Percentiles rank a stretch among this genome's conserved stretches.
phyloP scores from a whole-genome alignment of 192 early-diverging fungal species.

The Entophlyctis helioformis region DNA sequence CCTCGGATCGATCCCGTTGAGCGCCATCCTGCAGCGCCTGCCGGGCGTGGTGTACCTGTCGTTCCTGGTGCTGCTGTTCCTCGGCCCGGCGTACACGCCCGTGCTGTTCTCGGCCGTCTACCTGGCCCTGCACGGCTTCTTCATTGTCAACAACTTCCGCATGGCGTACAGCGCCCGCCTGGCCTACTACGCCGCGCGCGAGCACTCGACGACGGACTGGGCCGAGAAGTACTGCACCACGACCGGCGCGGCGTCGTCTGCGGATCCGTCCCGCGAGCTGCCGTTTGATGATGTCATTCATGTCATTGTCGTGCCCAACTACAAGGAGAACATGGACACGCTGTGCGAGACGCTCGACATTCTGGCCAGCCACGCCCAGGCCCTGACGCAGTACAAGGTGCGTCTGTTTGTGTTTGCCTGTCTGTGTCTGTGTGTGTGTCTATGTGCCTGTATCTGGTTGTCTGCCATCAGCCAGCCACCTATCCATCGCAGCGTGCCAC shows the following conservation, averaged over 20 bases:
- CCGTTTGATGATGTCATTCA: slow-evolving; percentile 28
- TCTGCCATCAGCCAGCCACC: too few species aligned
- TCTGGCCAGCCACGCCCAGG: slow-evolving; percentile 31
- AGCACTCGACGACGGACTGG: slow-evolving; percentile 18
- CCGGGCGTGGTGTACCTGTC: slow-evolving; percentile 16
- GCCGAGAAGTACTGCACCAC: slow-evolving; percentile 8
- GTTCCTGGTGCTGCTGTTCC: slow-evolving; percentile 7
- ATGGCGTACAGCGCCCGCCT: slow-evolving; percentile 10
- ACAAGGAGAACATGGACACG: slow-evolving; percentile 49
- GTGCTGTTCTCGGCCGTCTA: slow-evolving; percentile 11
- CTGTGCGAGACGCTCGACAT: slow-evolving; percentile 51
- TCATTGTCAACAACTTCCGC: slow-evolving; percentile 7
- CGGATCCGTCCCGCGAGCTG: slow-evolving; percentile 4
- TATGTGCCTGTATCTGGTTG: neutral
- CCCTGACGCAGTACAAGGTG: slow-evolving; percentile 34
- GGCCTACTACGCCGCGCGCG: slow-evolving; percentile 2
- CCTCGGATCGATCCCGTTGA: too few species aligned
- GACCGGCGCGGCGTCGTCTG: neutral
- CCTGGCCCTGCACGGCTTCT: slow-evolving; percentile 15
- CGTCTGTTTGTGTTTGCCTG: slow-evolving; percentile 1
- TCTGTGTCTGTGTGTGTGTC: too few species aligned
- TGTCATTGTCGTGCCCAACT: slow-evolving; percentile 56
- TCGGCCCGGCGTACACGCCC: slow-evolving; percentile 17
- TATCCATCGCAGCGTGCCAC: too few species aligned
- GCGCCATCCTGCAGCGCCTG: slow-evolving; percentile 23